These are phyloP conservation scores for Neopestalotiopsis sp. DNA, from an alignment of 2,329 filamentous ascomycete genomes.

Conservation along the genomic window DNA sequence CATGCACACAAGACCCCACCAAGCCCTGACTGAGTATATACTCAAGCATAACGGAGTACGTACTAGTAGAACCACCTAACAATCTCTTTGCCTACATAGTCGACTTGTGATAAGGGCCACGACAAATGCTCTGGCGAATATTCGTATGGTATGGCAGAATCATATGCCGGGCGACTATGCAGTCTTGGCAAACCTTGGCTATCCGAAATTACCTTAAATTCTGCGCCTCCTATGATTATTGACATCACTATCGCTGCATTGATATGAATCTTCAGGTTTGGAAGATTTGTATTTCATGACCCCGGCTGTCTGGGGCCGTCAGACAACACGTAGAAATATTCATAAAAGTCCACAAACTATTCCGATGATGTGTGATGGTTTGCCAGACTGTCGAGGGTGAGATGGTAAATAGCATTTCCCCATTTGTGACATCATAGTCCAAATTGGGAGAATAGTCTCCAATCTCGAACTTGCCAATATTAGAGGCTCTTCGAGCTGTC, in stretches of 20 bases:
- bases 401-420: background rate
- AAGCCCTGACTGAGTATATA: too few relatives aligned
- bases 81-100: background rate
- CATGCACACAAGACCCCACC: too few relatives aligned
- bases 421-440: conserved; percentile 11
- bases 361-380: too few relatives aligned
- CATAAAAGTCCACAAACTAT: too few relatives aligned
- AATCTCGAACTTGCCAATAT: background rate
- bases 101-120: background rate
- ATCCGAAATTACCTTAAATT: background rate
- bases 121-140: background rate
- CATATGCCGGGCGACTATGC: background rate
- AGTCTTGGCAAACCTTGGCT: background rate
- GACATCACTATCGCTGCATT: background rate
- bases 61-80: too few relatives aligned
- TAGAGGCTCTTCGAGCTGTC: too few relatives aligned
- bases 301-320: too few relatives aligned
- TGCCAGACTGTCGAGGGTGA: background rate
- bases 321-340: too few relatives aligned
- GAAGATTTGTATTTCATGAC: background rate
- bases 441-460: background rate
- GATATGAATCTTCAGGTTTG: background rate
- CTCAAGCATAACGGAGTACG: too few relatives aligned
- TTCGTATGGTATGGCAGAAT: background rate
- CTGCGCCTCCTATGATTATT: background rate